A percentile compares a stretch with the other conserved stretches of the same genome.
Conservation (phyloP, 495 filamentous ascomycete genomes). For the Aspergillus indologenus region DNA sequence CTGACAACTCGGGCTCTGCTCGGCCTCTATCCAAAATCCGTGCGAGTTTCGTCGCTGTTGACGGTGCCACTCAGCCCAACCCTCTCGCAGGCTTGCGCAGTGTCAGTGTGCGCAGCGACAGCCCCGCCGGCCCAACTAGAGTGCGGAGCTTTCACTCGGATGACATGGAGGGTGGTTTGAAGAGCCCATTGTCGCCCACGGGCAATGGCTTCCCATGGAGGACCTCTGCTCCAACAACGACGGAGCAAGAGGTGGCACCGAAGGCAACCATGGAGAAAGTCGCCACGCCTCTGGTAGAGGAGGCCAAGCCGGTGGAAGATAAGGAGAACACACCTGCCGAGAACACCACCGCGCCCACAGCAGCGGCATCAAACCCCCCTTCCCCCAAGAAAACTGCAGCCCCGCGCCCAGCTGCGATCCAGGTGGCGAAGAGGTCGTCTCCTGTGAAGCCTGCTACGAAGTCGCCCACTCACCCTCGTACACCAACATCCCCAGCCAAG, state of each 20-base stretch:
- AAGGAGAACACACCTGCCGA: constrained; percentile 19
- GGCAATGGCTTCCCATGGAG: constrained; percentile 21
- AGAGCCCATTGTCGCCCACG: constrained; percentile 29
- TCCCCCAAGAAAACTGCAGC: constrained; percentile 32
- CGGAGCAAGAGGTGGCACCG: background rate
- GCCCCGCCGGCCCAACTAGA: constrained; percentile 28
- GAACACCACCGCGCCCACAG: constrained; percentile 8
- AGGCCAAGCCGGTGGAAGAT: constrained; percentile 3
- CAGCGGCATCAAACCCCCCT: constrained; percentile 18
- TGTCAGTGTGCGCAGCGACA: constrained; percentile 35
- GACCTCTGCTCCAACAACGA: constrained; percentile 18
- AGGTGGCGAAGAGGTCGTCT: constrained; percentile 32
- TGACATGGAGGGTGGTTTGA: constrained; percentile 29
- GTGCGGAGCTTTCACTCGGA: constrained; percentile 36
- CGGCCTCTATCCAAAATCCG: constrained; percentile 74
- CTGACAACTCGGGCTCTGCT: constrained; percentile 42
- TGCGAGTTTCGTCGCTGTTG: constrained; percentile 80
- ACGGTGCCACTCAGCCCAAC: constrained; percentile 41
- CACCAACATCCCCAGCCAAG: constrained; percentile 20
- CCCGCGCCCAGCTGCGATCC: constrained; percentile 42
- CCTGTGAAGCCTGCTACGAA: constrained; percentile 29
- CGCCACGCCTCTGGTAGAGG: constrained; percentile 7
- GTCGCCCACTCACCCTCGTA: constrained; percentile 22
- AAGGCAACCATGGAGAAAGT: background rate
- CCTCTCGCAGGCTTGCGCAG: constrained; percentile 36